phyloP scores from a whole-genome alignment of 2,329 filamentous ascomycete species.

The Fusarium pilosicola region DNA sequence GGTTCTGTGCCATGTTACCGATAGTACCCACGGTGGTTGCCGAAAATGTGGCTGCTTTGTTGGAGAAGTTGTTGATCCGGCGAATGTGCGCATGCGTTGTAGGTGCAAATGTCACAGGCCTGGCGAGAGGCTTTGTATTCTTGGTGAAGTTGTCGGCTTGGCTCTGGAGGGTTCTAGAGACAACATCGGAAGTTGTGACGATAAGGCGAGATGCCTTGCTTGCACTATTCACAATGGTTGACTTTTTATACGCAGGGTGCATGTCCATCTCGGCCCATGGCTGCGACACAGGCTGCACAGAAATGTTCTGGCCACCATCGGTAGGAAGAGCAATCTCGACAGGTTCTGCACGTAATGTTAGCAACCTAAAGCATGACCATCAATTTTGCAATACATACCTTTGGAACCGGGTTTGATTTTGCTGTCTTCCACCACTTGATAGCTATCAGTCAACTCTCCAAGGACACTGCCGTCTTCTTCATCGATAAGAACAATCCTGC shows the following conservation, averaged over 20 bases:
- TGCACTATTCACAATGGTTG: slow-evolving; percentile 85
- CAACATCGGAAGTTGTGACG: slow-evolving; percentile 83
- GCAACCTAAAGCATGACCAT: neutral
- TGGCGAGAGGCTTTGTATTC: slow-evolving; percentile 78
- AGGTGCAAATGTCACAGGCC: slow-evolving; percentile 88
- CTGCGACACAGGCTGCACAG: slow-evolving; percentile 72
- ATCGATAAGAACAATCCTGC: slow-evolving; percentile 91
- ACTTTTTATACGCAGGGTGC: slow-evolving; percentile 93
- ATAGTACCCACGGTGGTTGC: slow-evolving; percentile 89
- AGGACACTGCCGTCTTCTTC: slow-evolving; percentile 97
- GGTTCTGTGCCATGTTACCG: slow-evolving; percentile 84
- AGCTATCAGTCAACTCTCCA: slow-evolving; percentile 86
- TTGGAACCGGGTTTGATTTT: slow-evolving; percentile 88
- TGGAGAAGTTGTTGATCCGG: slow-evolving; percentile 88
- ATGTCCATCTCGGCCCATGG: slow-evolving; percentile 81
- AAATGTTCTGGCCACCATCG: slow-evolving; percentile 71
- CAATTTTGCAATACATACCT: slow-evolving; percentile 63
- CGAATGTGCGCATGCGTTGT: slow-evolving; percentile 86
- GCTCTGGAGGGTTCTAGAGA: slow-evolving; percentile 79
- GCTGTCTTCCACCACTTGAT: slow-evolving; percentile 80
- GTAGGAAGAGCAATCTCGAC: slow-evolving; percentile 80
- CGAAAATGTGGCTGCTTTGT: slow-evolving; percentile 80
- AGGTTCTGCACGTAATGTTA: slow-evolving; percentile 62
- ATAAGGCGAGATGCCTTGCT: slow-evolving; percentile 90
- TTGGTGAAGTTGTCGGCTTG: slow-evolving; percentile 84